Conservation (phyloP, 129 eudicot genomes). For the Pittosporum tobira region DNA sequence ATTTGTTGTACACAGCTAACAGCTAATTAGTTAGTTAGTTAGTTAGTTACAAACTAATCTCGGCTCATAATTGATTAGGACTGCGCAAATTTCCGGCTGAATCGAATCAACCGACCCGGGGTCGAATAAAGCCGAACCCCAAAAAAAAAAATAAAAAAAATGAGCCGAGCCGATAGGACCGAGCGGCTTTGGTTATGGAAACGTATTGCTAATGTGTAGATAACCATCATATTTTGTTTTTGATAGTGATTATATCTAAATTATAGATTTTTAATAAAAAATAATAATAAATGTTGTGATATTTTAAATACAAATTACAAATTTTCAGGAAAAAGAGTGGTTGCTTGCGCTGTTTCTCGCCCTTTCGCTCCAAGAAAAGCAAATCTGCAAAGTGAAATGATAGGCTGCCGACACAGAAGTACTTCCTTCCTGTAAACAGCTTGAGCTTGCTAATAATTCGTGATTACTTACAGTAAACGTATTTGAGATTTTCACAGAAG, state of each 20-base stretch:
- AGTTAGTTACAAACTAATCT: too few species aligned
- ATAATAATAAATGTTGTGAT: neutral
- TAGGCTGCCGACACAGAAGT: neutral
- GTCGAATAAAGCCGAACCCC: too few species aligned
- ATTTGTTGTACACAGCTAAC: too few species aligned
- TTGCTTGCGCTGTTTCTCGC: slow-evolving; percentile 30
- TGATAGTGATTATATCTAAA: neutral
- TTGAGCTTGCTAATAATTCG: neutral
- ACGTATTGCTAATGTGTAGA: neutral
- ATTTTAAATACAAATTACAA: neutral
- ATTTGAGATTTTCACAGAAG: neutral
- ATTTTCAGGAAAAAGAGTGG: slow-evolving; percentile 30
- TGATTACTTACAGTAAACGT: neutral
- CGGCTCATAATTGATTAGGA: too few species aligned
- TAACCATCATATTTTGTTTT: neutral
- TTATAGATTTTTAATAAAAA: too few species aligned
- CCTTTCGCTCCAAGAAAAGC: slow-evolving; percentile 25
- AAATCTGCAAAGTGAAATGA: slow-evolving; percentile 19
- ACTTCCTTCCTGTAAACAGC: neutral
- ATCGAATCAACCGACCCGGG: too few species aligned
- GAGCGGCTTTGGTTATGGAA: too few species aligned
- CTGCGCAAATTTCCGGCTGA: too few species aligned
- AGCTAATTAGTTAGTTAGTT: too few species aligned
- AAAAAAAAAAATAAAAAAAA: too few species aligned
- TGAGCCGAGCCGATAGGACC: too few species aligned